Evolutionary conservation across 148 eudicot species (phyloP).

Genomic region (Rhododendron ferrugineum): DNA sequence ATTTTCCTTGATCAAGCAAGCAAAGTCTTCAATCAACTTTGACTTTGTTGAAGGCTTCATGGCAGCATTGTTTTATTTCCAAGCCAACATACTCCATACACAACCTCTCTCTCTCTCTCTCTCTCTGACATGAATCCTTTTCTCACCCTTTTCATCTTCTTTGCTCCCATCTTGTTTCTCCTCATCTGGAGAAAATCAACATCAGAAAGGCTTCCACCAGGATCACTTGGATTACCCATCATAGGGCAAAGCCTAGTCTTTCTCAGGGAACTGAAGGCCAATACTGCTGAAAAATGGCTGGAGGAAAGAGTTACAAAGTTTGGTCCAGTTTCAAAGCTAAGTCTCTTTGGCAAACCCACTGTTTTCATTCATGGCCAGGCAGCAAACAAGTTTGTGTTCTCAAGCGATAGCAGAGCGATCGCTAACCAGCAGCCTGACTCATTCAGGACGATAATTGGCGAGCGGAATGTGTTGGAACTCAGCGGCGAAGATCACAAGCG

Average conservation of each 20-base stretch:
- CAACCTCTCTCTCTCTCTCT: too few relatives aligned
- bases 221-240: conserved; percentile 39
- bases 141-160: conserved; percentile 18
- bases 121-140: conserved; percentile 11
- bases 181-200: conserved; percentile 3
- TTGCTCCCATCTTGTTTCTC: conserved; percentile 17
- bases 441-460: conserved; percentile 27
- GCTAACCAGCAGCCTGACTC: conserved; percentile 31
- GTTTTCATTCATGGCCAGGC: conserved; percentile 39
- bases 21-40: too few relatives aligned
- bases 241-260: conserved; percentile 38
- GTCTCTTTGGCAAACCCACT: conserved; percentile 42
- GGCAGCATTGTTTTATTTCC: too few relatives aligned
- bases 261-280: conserved; percentile 32
- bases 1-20: too few relatives aligned
- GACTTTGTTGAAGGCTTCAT: too few relatives aligned
- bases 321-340: conserved; percentile 33
- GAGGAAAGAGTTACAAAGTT: conserved; percentile 24
- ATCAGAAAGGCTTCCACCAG: conserved; percentile 28
- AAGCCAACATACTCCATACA: too few relatives aligned
- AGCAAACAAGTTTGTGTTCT: conserved; percentile 47
- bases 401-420: conserved; percentile 18
- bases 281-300: conserved; percentile 38
- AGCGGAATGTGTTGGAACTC: conserved; percentile 31
- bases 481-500: conserved; percentile 37